Base-by-base conservation (phyloP, 345 rosid species). In the Tarenaya hassleriana region DNA sequence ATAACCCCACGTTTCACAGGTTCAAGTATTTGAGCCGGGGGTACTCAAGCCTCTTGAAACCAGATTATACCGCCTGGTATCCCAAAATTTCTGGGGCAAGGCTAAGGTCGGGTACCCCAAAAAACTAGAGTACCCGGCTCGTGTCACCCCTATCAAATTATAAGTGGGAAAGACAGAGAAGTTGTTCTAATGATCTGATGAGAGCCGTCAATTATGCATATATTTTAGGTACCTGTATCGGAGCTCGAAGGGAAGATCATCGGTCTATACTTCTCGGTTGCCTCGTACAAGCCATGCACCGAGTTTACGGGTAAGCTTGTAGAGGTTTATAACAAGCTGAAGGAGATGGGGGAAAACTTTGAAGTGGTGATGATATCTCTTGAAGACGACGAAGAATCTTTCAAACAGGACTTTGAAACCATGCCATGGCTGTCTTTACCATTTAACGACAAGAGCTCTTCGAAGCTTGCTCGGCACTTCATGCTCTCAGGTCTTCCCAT, bases 391-490 rank as follows among this genome's bases (percentile, higher is more conserved):
- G 86, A 83, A 41, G 76, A 75, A 20, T 43, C 79, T 41, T 83
- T 71, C 69, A 74, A 67, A 49, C 53, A 73, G 56, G 63, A 69
- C 55, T 64, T 84, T 32, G 74, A 62, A 54, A 56, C 63, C 61
- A 68, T 69, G 66, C 91, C 91, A 21, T 82, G 94, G 94, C 58
- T 82, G 47, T 82, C 85, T n/a, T 56, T 74, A 60, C 95, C 94
- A 7, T 78, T 72, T 46, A 51, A 54, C 24, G 86, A 83, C 74
- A 56, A 64, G 62, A 72, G 62, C 58, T 27, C 76, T 4, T 62
- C 64, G 15, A 82, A 71, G 65, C 60, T 90, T 52, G 50, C 61
- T 21, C 56, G 73, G 13, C 82, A 78, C 51, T 86, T 90, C 66
- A 78, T 79, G 65, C 66, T 78, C 3, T 49, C 59, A 2, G 43